phyloP scores from a whole-genome alignment of 2,329 filamentous ascomycete species.

The Zymoseptoria passerinii region DNA sequence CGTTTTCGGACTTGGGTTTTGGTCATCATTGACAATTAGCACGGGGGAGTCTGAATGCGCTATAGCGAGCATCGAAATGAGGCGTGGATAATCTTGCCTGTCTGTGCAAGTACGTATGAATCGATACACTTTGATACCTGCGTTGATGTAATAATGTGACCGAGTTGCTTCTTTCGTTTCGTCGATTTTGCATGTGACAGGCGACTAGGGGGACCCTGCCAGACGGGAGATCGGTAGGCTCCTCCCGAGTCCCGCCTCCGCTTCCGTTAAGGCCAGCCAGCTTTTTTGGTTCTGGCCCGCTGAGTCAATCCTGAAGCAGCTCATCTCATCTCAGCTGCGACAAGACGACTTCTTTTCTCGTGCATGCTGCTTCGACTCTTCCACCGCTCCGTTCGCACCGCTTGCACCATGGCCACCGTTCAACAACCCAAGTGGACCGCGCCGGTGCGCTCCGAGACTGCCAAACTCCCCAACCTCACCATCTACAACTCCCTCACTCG shows the following conservation, averaged over 20 bases:
- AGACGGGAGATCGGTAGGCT: neutral
- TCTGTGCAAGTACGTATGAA: too few species aligned
- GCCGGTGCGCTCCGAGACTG: conserved; percentile 25
- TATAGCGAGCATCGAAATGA: too few species aligned
- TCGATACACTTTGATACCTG: too few species aligned
- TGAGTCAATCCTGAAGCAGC: neutral
- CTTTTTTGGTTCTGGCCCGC: neutral
- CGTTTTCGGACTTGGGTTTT: too few species aligned
- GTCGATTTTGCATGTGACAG: neutral
- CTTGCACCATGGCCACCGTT: conserved; percentile 4
- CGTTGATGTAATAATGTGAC: too few species aligned
- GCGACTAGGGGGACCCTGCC: neutral
- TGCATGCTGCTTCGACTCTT: neutral
- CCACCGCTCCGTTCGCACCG: neutral
- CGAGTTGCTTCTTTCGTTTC: too few species aligned
- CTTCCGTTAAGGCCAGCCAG: neutral
- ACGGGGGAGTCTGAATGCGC: too few species aligned
- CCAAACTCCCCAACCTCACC: conserved; percentile 50
- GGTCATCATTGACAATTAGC: too few species aligned
- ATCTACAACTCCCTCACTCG: conserved; percentile 76
- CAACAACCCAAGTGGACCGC: conserved; percentile 27
- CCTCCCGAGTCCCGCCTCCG: neutral
- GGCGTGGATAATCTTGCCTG: too few species aligned
- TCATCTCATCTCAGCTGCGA: neutral
- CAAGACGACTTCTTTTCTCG: neutral